Percentiles rank a stretch among this genome's conserved stretches.
Evolutionary conservation across 352 stramenopile species (phyloP).

Genomic region (Phytophthora citricola): DNA sequence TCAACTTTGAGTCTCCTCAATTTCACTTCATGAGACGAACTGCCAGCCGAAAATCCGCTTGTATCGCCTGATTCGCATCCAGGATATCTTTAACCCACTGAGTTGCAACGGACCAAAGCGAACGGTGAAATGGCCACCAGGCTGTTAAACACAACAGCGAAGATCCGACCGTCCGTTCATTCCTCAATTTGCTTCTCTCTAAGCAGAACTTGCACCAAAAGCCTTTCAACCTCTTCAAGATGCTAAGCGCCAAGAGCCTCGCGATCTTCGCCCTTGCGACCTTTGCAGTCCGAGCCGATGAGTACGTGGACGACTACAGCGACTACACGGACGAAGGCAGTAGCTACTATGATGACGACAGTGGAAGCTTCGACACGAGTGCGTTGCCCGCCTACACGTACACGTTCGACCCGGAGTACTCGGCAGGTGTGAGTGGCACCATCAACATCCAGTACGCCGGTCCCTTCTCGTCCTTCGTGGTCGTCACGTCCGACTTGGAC

Average conservation of each 20-base stretch:
- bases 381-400: conserved; percentile 39
- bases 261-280: conserved; percentile 19
- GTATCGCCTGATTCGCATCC: conserved; percentile 23
- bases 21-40: conserved; percentile 1
- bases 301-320: conserved; percentile 6
- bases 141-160: background rate
- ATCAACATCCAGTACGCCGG: conserved; percentile 53
- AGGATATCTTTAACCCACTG: background rate
- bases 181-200: conserved; percentile 23
- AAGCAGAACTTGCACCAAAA: conserved; percentile 5
- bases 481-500: conserved; percentile 49
- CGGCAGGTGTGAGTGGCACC: conserved; percentile 46
- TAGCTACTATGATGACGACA: conserved; percentile 9
- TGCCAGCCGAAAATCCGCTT: conserved; percentile 10
- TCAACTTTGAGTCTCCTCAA: conserved; percentile 1
- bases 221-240: conserved; percentile 3
- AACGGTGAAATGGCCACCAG: conserved; percentile 6
- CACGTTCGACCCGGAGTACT: conserved; percentile 47
- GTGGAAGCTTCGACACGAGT: conserved; percentile 12
- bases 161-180: conserved; percentile 8
- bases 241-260: conserved; percentile 35
- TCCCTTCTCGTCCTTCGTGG: conserved; percentile 41
- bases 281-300: conserved; percentile 18
- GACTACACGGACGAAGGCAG: conserved; percentile 4
- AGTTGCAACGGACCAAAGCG: background rate